phyloP scores from a whole-genome alignment of 306 rosid genomes.

The Luffa acutangula region DNA sequence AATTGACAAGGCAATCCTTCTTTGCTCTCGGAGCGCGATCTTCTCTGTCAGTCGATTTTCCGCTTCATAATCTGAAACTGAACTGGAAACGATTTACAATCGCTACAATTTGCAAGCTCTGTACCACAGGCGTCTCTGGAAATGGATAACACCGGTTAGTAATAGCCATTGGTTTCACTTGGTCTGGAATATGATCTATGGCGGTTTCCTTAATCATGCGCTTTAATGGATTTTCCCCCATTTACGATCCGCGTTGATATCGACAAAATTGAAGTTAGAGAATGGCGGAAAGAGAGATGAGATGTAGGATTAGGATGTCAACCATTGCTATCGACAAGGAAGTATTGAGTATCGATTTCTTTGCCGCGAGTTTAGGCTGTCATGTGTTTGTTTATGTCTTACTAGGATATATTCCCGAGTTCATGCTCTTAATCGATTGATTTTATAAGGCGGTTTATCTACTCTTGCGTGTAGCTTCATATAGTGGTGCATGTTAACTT shows the following conservation, averaged over 20 bases:
- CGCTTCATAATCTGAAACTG: neutral
- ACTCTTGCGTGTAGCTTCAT: neutral
- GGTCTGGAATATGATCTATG: neutral
- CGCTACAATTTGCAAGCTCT: neutral
- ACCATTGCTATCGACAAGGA: neutral
- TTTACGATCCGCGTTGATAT: conserved; percentile 2
- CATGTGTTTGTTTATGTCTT: neutral
- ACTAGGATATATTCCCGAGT: neutral
- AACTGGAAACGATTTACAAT: neutral
- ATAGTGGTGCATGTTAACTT: neutral
- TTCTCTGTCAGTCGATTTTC: neutral
- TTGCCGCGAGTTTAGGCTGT: neutral
- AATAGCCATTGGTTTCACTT: neutral
- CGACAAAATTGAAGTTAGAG: neutral
- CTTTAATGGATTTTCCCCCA: neutral
- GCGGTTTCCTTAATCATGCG: neutral
- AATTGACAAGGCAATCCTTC: neutral
- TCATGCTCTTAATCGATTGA: neutral
- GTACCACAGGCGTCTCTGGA: neutral
- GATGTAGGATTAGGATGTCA: neutral
- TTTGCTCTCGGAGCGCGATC: neutral
- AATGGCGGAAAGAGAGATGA: neutral
- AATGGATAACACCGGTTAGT: conserved; percentile 6
- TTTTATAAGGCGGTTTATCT: neutral
- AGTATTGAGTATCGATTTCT: neutral